Evolutionary conservation across 108 stramenopile species (phyloP), one percentile per base, ranked within the genome.

Genomic region (Epithemia pelagica): DNA sequence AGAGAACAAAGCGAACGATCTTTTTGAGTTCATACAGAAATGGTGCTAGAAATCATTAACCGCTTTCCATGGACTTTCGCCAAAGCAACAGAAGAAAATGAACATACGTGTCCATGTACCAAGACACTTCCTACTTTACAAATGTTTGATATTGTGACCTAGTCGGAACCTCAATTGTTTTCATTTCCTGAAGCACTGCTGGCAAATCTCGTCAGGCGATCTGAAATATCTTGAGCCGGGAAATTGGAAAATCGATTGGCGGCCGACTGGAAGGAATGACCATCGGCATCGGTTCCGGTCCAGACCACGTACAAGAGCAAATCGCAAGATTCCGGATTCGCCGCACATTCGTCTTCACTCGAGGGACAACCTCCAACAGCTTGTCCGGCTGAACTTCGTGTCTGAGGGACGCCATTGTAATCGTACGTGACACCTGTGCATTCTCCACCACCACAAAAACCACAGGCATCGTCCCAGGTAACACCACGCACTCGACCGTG

Each of bases 391-490:
- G 60, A 37, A 1, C 21, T 67, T 26, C 21, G 30, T 0, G 68
- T 71, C 1, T 73, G 77, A 15, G 29, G 33, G 2, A 75, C 58
- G 3, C 95, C 94, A 61, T 69, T 57, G 68, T 79, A 92, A 61
- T 89, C 78, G 73, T 87, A 96, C 22, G 91, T 91, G 72, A 94
- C 92, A 20, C 74, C 68, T 18, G 65, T 32, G 64, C 88, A 90
- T 46, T 79, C 64, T 0, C 62, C 54, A 26, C 62, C 53, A 30
- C 68, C 55, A 73, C 95, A 96, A 78, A 94, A 93, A 52, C 90
- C 72, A 62, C 92, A 95, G 26, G 90, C 90, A 72, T 96, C 86
- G 74, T 96, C 95, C 92, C 93, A 96, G 31, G 90, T 75, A 51
- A 96, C 89, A 27, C 94, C 93, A 0, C 65, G 69, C 18, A 95